Evolutionary conservation across 2,329 filamentous ascomycete species (phyloP).

Genomic region (Biscogniauxia mediterranea): DNA sequence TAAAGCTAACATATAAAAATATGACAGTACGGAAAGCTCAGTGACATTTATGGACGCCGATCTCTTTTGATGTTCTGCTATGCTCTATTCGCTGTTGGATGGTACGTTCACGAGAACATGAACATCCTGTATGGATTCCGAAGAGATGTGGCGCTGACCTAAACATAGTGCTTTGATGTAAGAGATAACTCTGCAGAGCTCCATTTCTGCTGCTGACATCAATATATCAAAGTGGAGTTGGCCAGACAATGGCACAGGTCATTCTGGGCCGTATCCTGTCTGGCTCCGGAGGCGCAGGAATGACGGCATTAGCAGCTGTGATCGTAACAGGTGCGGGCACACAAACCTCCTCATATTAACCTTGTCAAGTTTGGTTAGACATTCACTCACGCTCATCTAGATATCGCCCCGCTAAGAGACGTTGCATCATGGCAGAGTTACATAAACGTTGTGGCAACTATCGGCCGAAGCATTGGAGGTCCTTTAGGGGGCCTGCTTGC

Average conservation of each 20-base stretch:
- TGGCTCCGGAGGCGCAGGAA: conserved; percentile 49
- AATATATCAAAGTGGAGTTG: conserved; percentile 36
- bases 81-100: conserved; percentile 46
- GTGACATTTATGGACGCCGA: conserved; percentile 56
- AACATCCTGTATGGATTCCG: background rate
- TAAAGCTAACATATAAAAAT: background rate
- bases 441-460: conserved; percentile 49
- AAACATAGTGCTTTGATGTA: background rate
- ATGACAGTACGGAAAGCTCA: conserved; percentile 49
- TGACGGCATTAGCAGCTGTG: conserved; percentile 48
- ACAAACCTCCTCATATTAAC: background rate
- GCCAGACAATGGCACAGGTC: conserved; percentile 45
- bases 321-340: conserved; percentile 46
- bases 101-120: conserved; percentile 36
- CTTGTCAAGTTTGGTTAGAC: background rate
- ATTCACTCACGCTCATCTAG: conserved; percentile 23
- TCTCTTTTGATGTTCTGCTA: conserved; percentile 47
- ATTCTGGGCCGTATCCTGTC: conserved; percentile 49
- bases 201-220: conserved; percentile 6
- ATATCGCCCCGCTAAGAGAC: conserved; percentile 50
- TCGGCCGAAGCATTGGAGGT: conserved; percentile 49
- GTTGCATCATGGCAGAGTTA: conserved; percentile 52
- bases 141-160: background rate
- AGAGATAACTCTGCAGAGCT: background rate
- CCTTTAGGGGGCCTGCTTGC: conserved; percentile 59